phyloP scores from a whole-genome alignment of 2,329 filamentous ascomycete genomes.

The Diplodia seriata region DNA sequence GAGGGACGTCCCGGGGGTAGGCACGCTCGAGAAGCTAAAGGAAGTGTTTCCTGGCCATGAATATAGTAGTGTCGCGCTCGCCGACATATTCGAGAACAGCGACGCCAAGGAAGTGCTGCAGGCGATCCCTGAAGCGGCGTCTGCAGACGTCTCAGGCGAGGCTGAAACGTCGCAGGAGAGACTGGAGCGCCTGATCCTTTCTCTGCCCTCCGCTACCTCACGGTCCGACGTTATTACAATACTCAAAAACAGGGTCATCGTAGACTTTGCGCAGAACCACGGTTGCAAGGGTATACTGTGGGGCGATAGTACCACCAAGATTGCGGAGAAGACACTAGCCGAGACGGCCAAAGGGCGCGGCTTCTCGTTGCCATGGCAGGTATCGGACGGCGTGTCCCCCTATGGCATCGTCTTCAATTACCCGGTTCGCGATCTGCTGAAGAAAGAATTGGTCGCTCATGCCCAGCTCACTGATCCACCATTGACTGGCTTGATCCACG shows the following conservation, averaged over 20 bases:
- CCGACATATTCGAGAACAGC: constrained; percentile 55
- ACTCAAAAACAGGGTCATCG: constrained; percentile 74
- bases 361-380: constrained; percentile 79
- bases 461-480: constrained; percentile 61
- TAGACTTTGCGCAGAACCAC: constrained; percentile 66
- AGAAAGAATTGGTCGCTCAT: constrained; percentile 78
- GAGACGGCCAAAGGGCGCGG: constrained; percentile 93
- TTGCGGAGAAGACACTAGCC: constrained; percentile 84
- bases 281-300: constrained; percentile 76
- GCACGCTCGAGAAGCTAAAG: constrained; percentile 51
- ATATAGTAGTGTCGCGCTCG: constrained; percentile 69
- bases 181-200: constrained; percentile 62
- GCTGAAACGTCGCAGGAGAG: constrained; percentile 35
- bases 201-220: constrained; percentile 75
- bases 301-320: constrained; percentile 83
- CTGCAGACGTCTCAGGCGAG: background rate
- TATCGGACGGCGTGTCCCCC: constrained; percentile 74
- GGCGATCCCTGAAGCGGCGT: constrained; percentile 5
- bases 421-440: constrained; percentile 83
- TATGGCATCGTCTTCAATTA: constrained; percentile 71
- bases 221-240: constrained; percentile 75
- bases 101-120: background rate
- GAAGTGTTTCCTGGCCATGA: constrained; percentile 69
- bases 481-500: constrained; percentile 55
- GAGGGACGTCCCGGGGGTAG: constrained; percentile 52